Base-by-base conservation (phyloP, 257 asterid genomes). In the Penstemon barbatus region DNA sequence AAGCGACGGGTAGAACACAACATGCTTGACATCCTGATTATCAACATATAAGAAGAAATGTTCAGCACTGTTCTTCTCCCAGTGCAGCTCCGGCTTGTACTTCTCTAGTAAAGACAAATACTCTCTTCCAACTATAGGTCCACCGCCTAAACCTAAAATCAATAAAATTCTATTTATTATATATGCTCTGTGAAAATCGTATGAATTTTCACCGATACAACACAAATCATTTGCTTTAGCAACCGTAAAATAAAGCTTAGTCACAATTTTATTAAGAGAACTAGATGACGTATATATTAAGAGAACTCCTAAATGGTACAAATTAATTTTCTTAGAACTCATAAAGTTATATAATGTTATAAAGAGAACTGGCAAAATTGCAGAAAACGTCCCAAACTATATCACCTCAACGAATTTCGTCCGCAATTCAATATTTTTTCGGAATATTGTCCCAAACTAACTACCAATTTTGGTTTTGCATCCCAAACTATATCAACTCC, bases 41-140 rank as follows among this genome's bases (percentile, higher is more conserved):
- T 93, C 97, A 3, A 70, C 42, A 83, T 90, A 93, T 72, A 91
- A 72, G 80, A 90, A 93, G 86, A 77, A 93, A 78, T 93, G 99
- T 64, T 93, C 99, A 6, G 86, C 92, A 6, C 96, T 93, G 42
- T 88, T 87, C 83, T 78, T 78, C 80, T 93, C 97, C 99, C 99
- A 93, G 48, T 78, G 87, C 71, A 93, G 57, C 51, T 75, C 77
- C 10, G 99, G 99, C 70, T 38, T 78, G 83, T 93, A 90, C 80
- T 81, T 74, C 84, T 93, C 95, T 75, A 93, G 79, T 81, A 93
- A 76, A 46, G 92, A 76, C 46, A 93, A 39, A 76, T 87, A 93
- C 73, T 93, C 96, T 55, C 88, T 84, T 61, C 95, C 91, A 45
- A 87, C 42, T 4, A 93, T 87, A 11, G 96, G 89, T 6, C 94